These are phyloP conservation scores for Glycine latifolia DNA, from an alignment of 306 rosid genomes.

Conservation along the genomic window DNA sequence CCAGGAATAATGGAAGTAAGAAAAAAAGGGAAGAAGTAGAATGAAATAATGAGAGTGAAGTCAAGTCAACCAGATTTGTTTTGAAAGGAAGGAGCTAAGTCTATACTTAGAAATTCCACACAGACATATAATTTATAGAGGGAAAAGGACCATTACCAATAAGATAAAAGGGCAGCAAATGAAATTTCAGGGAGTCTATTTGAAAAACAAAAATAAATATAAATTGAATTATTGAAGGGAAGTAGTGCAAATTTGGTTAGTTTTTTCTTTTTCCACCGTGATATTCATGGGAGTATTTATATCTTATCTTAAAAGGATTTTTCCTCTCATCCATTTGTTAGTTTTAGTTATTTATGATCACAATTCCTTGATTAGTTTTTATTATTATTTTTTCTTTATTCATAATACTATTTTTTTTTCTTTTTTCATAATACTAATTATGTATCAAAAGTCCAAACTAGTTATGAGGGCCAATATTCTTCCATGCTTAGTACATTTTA, in stretches of 20 bases:
- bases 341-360: no score
- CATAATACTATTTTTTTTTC: no score
- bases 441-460: neutral
- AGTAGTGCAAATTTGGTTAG: no score
- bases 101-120: slow-evolving; percentile 1
- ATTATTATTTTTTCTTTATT: no score
- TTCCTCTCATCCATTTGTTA: no score
- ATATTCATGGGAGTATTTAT: no score
- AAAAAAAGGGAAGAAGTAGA: neutral
- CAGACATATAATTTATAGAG: neutral
- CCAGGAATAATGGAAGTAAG: neutral
- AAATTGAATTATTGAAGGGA: neutral
- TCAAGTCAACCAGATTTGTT: slow-evolving; percentile 29
- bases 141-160: neutral
- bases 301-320: no score
- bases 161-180: neutral
- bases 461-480: neutral
- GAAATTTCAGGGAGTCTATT: neutral
- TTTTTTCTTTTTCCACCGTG: no score
- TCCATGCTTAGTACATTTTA: no score
- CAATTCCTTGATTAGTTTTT: no score
- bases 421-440: neutral
- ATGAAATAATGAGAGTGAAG: neutral
- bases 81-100: neutral
- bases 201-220: neutral